A percentile compares a stretch with the other conserved stretches of the same genome.
Conservation (phyloP, 2,329 filamentous ascomycete species). For the Cladophialophora bantiana region DNA sequence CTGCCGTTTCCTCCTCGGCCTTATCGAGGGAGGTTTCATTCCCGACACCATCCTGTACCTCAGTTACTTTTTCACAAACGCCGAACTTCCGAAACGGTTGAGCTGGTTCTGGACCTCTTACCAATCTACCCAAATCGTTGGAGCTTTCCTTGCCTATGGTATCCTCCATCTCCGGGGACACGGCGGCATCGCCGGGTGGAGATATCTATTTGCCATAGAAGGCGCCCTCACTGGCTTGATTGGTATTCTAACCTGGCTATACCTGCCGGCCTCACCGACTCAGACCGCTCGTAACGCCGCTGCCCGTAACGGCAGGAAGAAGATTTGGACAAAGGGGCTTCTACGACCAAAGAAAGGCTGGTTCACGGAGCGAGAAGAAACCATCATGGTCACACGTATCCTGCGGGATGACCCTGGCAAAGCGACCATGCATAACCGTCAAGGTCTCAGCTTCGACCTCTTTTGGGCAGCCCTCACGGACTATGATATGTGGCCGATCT, state of each 20-base stretch:
- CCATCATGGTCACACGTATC: slow-evolving; percentile 66
- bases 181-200: slow-evolving; percentile 59
- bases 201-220: slow-evolving; percentile 43
- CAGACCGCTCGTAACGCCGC: slow-evolving; percentile 63
- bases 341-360: slow-evolving; percentile 56
- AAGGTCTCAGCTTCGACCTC: slow-evolving; percentile 61
- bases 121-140: slow-evolving; percentile 39
- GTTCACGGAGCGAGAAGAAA: slow-evolving; percentile 67
- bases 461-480: slow-evolving; percentile 66
- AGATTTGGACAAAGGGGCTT: slow-evolving; percentile 55
- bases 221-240: slow-evolving; percentile 61
- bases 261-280: slow-evolving; percentile 70
- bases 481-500: slow-evolving; percentile 67
- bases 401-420: slow-evolving; percentile 68
- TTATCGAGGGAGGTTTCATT: slow-evolving; percentile 65
- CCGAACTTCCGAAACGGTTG: slow-evolving; percentile 71
- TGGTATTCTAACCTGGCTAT: slow-evolving; percentile 63
- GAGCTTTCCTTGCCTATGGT: slow-evolving; percentile 38
- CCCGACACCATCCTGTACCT: slow-evolving; percentile 43
- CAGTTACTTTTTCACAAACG: slow-evolving; percentile 74
- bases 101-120: slow-evolving; percentile 75
- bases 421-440: slow-evolving; percentile 67
- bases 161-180: slow-evolving; percentile 48
- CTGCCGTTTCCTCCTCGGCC: slow-evolving; percentile 52
- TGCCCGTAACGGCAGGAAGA: neutral